Percentiles rank a stretch among this genome's conserved stretches.
These are phyloP conservation scores for Pythium sukuiense DNA, from an alignment of 352 stramenopile species.

Conservation along the genomic window DNA sequence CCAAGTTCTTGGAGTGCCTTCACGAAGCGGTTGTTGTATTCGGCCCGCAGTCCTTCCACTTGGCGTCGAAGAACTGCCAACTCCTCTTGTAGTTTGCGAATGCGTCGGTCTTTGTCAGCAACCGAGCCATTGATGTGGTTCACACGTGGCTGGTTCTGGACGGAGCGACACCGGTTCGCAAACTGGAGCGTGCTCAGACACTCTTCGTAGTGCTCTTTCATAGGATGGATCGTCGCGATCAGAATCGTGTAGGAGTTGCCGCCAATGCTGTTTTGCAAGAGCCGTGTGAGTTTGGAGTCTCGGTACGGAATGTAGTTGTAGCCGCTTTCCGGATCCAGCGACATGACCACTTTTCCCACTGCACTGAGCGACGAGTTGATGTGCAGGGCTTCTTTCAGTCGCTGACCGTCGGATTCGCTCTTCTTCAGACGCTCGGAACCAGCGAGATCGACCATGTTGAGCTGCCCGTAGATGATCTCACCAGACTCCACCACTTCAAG, in stretches of 20 bases:
- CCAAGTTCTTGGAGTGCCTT: constrained; percentile 70
- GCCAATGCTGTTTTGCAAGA: constrained; percentile 86
- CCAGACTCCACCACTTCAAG: constrained; percentile 53
- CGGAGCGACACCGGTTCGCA: constrained; percentile 88
- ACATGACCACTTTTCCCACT: constrained; percentile 88
- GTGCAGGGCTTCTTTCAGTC: constrained; percentile 81
- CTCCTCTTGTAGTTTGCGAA: constrained; percentile 82
- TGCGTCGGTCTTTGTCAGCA: constrained; percentile 83
- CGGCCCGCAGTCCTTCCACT: constrained; percentile 58
- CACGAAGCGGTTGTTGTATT: constrained; percentile 82
- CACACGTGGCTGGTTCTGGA: constrained; percentile 87
- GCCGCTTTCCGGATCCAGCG: constrained; percentile 76
- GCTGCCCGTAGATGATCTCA: constrained; percentile 82
- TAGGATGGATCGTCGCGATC: constrained; percentile 86
- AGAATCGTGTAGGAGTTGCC: constrained; percentile 88
- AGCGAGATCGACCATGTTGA: constrained; percentile 86
- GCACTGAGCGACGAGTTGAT: constrained; percentile 87
- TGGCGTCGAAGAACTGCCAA: constrained; percentile 56
- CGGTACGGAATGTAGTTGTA: constrained; percentile 90
- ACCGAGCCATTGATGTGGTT: constrained; percentile 86
- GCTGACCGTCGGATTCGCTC: constrained; percentile 83
- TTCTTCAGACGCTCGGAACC: constrained; percentile 86
- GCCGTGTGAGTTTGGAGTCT: constrained; percentile 80
- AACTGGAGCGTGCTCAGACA: constrained; percentile 91
- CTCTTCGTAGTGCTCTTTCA: constrained; percentile 90